Percentiles rank a stretch among this genome's conserved stretches.
These are phyloP conservation scores for Tylopilus orsonianus DNA, from an alignment of 1,284 basidiomycete species.

Conservation along the genomic window DNA sequence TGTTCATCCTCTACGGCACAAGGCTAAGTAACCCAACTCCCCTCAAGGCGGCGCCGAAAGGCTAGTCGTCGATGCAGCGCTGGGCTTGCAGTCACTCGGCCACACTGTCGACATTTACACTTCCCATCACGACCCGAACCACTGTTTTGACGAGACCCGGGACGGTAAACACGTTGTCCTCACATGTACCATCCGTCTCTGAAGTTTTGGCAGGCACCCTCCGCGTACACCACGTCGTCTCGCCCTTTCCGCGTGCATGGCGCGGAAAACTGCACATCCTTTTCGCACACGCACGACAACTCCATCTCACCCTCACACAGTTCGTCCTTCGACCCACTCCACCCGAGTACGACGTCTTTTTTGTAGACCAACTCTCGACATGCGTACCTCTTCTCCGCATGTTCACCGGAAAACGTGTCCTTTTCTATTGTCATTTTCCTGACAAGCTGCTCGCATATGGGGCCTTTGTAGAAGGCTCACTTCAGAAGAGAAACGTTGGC, in stretches of 20 bases:
- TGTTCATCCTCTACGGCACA: conserved; percentile 20
- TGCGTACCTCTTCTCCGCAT: conserved; percentile 82
- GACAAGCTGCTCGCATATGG: conserved; percentile 89
- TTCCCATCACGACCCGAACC: conserved; percentile 82
- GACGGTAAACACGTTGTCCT: conserved; percentile 58
- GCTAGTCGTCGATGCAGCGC: conserved; percentile 93
- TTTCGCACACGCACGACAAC: conserved; percentile 85
- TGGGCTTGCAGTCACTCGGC: conserved; percentile 82
- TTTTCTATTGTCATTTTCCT: conserved; percentile 99
- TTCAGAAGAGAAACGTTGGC: conserved; percentile 40
- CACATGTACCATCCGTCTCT: conserved; percentile 1
- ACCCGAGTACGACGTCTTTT: conserved; percentile 77
- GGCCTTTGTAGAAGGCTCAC: conserved; percentile 59
- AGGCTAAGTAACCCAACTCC: not conserved
- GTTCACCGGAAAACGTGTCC: conserved; percentile 70
- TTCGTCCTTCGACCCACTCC: conserved; percentile 53
- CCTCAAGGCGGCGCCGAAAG: conserved; percentile 88
- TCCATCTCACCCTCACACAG: conserved; percentile 64
- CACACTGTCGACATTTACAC: conserved; percentile 94
- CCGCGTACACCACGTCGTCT: conserved; percentile 72
- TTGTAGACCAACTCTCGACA: conserved; percentile 94
- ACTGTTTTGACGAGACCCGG: conserved; percentile 89
- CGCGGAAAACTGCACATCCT: conserved; percentile 82
- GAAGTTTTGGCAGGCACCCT: conserved; percentile 65
- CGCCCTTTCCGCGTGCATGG: conserved; percentile 80